Evolutionary conservation across 2,329 filamentous ascomycete genomes (phyloP).

Genomic region (Aspergillus transmontanensis): DNA sequence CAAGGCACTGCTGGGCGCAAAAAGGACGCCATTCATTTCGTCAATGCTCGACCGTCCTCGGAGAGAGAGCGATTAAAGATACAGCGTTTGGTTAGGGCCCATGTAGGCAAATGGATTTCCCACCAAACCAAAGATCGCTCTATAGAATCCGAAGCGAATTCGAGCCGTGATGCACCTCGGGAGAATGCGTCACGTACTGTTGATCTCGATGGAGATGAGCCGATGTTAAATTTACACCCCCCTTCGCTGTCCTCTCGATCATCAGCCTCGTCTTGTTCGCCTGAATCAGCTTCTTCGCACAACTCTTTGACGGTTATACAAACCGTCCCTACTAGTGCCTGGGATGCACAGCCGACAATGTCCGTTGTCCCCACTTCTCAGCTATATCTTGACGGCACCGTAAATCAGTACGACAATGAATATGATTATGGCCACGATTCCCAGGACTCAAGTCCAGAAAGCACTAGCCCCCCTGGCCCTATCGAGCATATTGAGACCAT

Average conservation of each 20-base stretch:
- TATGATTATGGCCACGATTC: not conserved
- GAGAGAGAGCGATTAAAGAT: slow-evolving; percentile 31
- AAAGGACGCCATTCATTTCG: slow-evolving; percentile 34
- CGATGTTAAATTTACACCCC: not conserved
- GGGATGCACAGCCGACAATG: not conserved
- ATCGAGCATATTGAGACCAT: slow-evolving; percentile 21
- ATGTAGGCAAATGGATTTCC: slow-evolving; percentile 41
- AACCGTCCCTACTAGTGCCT: not conserved
- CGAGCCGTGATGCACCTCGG: not conserved
- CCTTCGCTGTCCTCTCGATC: not conserved
- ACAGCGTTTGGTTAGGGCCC: slow-evolving; percentile 35
- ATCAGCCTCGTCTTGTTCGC: not conserved
- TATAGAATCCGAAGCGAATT: slow-evolving; percentile 10
- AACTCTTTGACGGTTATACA: not conserved
- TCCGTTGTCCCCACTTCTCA: not conserved
- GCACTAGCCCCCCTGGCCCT: not conserved
- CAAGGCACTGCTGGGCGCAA: slow-evolving; percentile 22
- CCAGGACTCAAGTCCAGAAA: slow-evolving; percentile 1
- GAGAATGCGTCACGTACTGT: not conserved
- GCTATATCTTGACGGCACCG: not conserved
- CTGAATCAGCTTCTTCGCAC: not conserved
- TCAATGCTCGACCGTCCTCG: slow-evolving; percentile 36
- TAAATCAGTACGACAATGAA: not conserved
- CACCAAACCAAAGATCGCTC: slow-evolving; percentile 36
- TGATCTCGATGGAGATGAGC: slow-evolving; percentile 4